Evolutionary conservation across 148 eudicot genomes (phyloP).

Genomic region (Euryodendron excelsum): DNA sequence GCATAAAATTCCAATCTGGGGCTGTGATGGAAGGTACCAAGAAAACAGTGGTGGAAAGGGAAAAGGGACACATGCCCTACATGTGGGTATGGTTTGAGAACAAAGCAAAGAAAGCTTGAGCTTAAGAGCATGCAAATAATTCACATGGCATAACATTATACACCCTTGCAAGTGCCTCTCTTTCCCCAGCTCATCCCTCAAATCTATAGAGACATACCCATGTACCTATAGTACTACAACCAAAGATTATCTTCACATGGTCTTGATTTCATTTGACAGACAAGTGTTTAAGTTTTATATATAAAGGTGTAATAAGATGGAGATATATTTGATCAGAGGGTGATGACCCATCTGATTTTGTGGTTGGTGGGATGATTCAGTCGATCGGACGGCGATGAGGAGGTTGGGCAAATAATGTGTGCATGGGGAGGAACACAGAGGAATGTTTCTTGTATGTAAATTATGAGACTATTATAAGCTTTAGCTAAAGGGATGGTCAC

Average conservation of each 20-base stretch:
- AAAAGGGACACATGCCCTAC: slow-evolving; percentile 37
- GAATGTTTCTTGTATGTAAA: slow-evolving; percentile 10
- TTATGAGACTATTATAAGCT: slow-evolving; percentile 11
- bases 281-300: no score
- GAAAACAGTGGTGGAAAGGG: neutral
- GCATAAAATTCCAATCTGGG: neutral
- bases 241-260: neutral
- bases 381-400: neutral
- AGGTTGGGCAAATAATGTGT: neutral
- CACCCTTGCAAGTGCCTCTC: slow-evolving; percentile 10
- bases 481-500: slow-evolving; percentile 16
- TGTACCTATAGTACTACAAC: slow-evolving; percentile 16
- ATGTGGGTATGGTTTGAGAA: slow-evolving; percentile 42
- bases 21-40: slow-evolving; percentile 10
- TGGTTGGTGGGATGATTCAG: neutral
- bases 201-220: slow-evolving; percentile 6
- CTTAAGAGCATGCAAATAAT: slow-evolving; percentile 35
- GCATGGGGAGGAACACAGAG: neutral
- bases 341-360: neutral
- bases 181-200: slow-evolving; percentile 26
- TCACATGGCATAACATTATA: slow-evolving; percentile 45
- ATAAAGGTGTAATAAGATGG: no score
- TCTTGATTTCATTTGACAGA: neutral
- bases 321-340: neutral
- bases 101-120: slow-evolving; percentile 32